Evolutionary conservation across 768 basidiomycete species (phyloP).

Genomic region (Imleria badia): DNA sequence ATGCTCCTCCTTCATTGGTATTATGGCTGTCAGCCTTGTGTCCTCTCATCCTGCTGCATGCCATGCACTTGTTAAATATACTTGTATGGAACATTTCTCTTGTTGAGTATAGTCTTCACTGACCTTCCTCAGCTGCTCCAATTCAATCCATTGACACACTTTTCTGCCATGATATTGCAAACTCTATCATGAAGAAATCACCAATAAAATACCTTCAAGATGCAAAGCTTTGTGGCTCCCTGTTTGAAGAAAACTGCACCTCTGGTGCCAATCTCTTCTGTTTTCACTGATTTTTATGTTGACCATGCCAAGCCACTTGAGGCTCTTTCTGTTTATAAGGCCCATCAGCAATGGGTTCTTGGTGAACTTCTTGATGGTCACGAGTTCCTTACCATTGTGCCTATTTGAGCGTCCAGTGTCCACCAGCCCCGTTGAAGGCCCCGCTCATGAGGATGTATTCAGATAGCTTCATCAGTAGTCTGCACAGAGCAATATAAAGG

Average conservation of each 20-base stretch:
- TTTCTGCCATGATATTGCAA: background rate
- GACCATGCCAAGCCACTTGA: background rate
- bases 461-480: too few relatives aligned
- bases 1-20: too few relatives aligned
- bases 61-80: background rate
- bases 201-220: background rate
- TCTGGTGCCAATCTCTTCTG: conserved; percentile 1
- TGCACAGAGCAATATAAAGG: too few relatives aligned
- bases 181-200: background rate
- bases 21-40: background rate
- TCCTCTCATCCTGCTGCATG: conserved; percentile 4
- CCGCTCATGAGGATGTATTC: too few relatives aligned
- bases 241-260: conserved; percentile 5
- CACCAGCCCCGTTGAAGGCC: background rate
- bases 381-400: background rate
- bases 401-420: background rate
- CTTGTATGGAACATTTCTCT: background rate
- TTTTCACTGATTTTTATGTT: background rate
- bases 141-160: background rate
- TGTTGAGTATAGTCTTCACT: conserved; percentile 1
- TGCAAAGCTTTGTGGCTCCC: background rate
- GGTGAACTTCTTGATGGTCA: conserved; percentile 3
- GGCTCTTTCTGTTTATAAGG: background rate
- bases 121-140: background rate
- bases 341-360: background rate